phyloP scores from a whole-genome alignment of 169 alveolate genomes.

The Perkinsus chesapeaki region DNA sequence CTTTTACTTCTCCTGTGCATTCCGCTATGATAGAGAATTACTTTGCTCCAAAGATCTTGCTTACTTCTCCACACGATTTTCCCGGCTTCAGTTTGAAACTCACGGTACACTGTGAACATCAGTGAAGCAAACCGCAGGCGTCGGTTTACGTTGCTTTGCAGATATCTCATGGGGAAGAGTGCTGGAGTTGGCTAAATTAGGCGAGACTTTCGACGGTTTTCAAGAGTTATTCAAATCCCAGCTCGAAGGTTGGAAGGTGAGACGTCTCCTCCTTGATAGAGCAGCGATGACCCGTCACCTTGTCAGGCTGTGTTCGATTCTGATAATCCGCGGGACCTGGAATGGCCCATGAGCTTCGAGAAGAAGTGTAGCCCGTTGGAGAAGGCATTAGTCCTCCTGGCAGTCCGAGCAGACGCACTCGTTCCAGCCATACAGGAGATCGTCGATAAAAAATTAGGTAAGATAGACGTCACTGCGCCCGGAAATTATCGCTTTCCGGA shows the following conservation, averaged over 20 bases:
- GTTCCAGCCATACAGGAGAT: conserved; percentile 60
- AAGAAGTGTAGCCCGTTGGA: conserved; percentile 55
- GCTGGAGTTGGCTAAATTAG: conserved; percentile 26
- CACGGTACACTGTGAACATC: too few species aligned
- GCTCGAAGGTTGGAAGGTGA: background rate
- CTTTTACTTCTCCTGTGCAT: background rate
- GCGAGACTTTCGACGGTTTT: conserved; percentile 19
- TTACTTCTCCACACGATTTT: too few species aligned
- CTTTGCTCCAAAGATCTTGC: too few species aligned
- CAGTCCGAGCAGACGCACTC: conserved; percentile 77
- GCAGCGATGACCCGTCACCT: conserved; percentile 41
- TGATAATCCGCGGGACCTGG: conserved; percentile 53
- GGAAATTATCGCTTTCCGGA: too few species aligned
- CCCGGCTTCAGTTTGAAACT: too few species aligned
- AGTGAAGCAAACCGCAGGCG: too few species aligned
- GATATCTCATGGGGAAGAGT: conserved; percentile 28
- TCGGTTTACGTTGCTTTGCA: too few species aligned
- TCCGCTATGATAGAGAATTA: background rate
- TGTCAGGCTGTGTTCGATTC: conserved; percentile 62
- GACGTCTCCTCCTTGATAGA: conserved; percentile 27
- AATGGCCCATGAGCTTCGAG: conserved; percentile 61
- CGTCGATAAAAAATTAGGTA: conserved; percentile 62
- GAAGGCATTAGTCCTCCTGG: conserved; percentile 68
- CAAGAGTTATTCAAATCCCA: conserved; percentile 9
- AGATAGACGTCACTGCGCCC: too few species aligned